phyloP scores from a whole-genome alignment of 805 yeast genomes.

The Wickerhamia fluorescens region DNA sequence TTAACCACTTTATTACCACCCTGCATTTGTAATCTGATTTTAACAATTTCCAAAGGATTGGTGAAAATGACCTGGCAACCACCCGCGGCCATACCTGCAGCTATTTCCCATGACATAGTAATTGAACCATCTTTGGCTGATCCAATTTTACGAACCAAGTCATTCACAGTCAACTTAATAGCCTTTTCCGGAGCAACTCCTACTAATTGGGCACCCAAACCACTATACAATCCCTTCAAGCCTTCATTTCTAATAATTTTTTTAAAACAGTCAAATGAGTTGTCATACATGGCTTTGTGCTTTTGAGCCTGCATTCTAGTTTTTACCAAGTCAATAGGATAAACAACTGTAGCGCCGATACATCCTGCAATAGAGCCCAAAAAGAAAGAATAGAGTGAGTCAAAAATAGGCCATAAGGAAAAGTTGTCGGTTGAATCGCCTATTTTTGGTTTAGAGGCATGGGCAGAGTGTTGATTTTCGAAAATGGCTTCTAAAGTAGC shows the following conservation, averaged over 20 bases:
- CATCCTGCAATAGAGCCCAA: constrained; percentile 96
- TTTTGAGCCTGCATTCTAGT: constrained; percentile 97
- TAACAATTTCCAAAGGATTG: constrained; percentile 92
- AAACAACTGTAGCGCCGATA: constrained; percentile 95
- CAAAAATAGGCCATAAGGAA: constrained; percentile 44
- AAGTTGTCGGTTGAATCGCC: constrained; percentile 29
- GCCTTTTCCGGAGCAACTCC: constrained; percentile 99
- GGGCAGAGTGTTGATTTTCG: constrained; percentile 37
- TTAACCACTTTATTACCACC: constrained; percentile 49
- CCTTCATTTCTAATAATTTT: constrained; percentile 79
- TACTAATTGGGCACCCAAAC: constrained; percentile 86
- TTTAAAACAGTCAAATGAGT: constrained; percentile 78
- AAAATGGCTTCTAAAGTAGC: constrained; percentile 30
- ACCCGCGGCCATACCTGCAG: constrained; percentile 93
- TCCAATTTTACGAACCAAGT: constrained; percentile 69
- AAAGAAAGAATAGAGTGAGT: constrained; percentile 78
- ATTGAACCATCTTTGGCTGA: constrained; percentile 40
- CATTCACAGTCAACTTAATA: constrained; percentile 90
- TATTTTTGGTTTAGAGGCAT: constrained; percentile 11
- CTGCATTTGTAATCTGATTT: constrained; percentile 89
- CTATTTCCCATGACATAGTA: constrained; percentile 57
- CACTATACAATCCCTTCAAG: constrained; percentile 78
- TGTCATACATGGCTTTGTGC: constrained; percentile 59
- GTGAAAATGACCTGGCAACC: constrained; percentile 95
- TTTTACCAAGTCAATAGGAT: constrained; percentile 93